Evolutionary conservation across 2,329 filamentous ascomycete genomes (phyloP), one percentile per base, ranked within the genome.

Genomic region (Ceratocystis alfenasii): DNA sequence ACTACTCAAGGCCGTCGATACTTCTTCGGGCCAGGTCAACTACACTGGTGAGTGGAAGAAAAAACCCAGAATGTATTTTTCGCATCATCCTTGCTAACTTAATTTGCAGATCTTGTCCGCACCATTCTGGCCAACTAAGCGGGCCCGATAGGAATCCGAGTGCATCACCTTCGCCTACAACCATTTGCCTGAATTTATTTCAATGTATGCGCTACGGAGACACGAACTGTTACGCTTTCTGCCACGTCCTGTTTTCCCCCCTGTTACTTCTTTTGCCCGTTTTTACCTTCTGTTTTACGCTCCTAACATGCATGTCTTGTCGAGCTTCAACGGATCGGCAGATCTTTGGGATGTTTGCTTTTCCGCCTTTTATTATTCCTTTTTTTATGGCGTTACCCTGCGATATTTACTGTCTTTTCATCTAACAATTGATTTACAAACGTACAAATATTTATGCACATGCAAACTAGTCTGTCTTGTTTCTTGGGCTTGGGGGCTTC

Each of bases 1-100:
- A 83, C 83, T 99, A 74, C 86, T 99, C 76, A 99, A 97, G 86
- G 91, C 92, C 0, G 93, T 97, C 70, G 94, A 99, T 75, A 95
- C 92, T 68, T 94, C 88, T 78, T 93, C 88, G 66, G 92, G 93
- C 71, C 92, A 97, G 83, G 90, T 99, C 77, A 96, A 97, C 81
- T 99, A 99, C 77, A 92, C 88, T 70, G 91, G 90, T 94, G 81
- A 70, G 86, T 75, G n/a, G 33, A 10, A 20, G 22, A 8, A 10
- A 25, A 50, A 10, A 53, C 22, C 1, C 10, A 25, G 15, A 2
- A 66, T 33, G 15, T 12, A 44, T 8, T 44, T 50, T 10, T 20
- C n/a, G 20, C n/a, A 25, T 15, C 2, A 22, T 2, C 15, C 12
- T 65, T 62, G 65, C 65, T 69, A 46, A 70, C 53, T 30, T n/a